Evolutionary conservation across 2,329 filamentous ascomycete species (phyloP), one percentile per base, ranked within the genome.

Genomic region (Lachnellula subtilissima): DNA sequence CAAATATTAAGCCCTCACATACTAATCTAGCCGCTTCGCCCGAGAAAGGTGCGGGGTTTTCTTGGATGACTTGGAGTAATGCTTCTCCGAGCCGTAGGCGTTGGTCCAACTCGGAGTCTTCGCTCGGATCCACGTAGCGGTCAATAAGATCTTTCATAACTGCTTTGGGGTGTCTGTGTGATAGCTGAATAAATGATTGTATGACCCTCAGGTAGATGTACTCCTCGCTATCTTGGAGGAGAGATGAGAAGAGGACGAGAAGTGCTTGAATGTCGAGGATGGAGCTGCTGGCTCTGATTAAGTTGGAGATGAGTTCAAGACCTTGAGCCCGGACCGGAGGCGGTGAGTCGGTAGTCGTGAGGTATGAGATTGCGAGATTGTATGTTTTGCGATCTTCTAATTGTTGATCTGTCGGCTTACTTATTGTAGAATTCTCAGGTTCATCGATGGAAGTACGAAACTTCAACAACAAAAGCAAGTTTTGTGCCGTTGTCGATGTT

Each of bases 151-250:
- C 85, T 22, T 75, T 77, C 3, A 81, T 73, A 0, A 85, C 84
- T 0, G 85, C 80, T 43, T 78, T 80, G 0, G 86, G 84, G 50
- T 89, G 86, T 54, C 75, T 78, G 59, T 77, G 72, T 0, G 85
- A 80, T 11, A 91, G 71, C 23, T 83, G 79, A 0, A 67, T 64
- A 56, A 89, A 82, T 1, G 86, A 77, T 59, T 83, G 83, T 58
- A 91, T 82, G 15, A 84, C 81, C n/a, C 83, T 79, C 2, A 87
- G 74, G 64, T 88, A 87, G 58, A 90, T 84, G 66, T 86, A 91
- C 54, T 88, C 86, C 54, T 91, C 88, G 5, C 78, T 74, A 49
- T 88, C 85, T 57, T 80, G 78, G 1, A 90, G 73, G 0, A 89
- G 75, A 9, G 80, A 82, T 1, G 84, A 83, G 52, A 90, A 74